Evolutionary conservation across 441 rosid species (phyloP), one percentile per base, ranked within the genome.

Genomic region (Eruca vesicaria): DNA sequence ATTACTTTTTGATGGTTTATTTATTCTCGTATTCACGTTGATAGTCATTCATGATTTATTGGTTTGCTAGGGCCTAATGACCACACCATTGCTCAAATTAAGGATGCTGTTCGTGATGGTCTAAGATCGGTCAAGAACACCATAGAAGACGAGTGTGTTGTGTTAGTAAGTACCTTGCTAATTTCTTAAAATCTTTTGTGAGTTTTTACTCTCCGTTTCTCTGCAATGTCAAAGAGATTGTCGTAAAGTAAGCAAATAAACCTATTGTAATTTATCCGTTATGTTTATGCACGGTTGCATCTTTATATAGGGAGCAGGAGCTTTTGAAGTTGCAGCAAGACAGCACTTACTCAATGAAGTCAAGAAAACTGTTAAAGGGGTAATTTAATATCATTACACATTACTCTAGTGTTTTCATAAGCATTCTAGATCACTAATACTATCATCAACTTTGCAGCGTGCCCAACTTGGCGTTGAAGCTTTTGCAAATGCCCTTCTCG

Each of bases 391-490:
- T 50, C 69, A 26, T 79, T 32, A 69, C 9, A 19, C 12, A 9
- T 23, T 45, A 31, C 55, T 48, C 64, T 53, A 29, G 9, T 68
- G 58, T 36, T 53, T 8, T 9, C 55, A 18, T 23, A 18, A 9
- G 31, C 14, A 12, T 7, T 55, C 18, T 19, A 63, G 55, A 63
- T 63, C 28, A 20, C 75, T 63, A 28, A 73, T 68, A 43, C 38
- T 28, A 50, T 69, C 15, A 36, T 48, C 23, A 63, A 52, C 74
- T 18, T 79, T 72, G 63, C 90, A 95, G 97, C 98, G 98, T 62
- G 97, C 98, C 74, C 99, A 95, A 79, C 89, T 95, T 64, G 99
- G 96, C 14, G 89, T 93, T 71, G 97, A 93, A 88, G 99, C 97
- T 68, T 95, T 93, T 79, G 99, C 97, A 1, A 89, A 93, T 82